Base-by-base conservation (phyloP, 2,329 filamentous ascomycete genomes). In the Paracamarosporium sp. region DNA sequence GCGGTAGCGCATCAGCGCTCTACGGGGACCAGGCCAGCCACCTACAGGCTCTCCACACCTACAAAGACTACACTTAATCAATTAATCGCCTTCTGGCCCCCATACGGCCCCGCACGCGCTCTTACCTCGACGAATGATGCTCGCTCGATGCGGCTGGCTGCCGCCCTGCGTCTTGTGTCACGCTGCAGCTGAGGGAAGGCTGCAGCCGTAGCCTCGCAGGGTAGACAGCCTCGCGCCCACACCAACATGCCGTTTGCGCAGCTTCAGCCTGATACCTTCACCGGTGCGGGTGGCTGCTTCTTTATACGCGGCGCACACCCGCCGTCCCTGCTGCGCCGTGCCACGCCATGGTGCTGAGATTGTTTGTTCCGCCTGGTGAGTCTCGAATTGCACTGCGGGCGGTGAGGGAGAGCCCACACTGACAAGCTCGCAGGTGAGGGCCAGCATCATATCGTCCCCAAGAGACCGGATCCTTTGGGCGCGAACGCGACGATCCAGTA, bases 401-500 rank as follows among this genome's bases (percentile, higher is more conserved):
- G n/a, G n/a, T 9, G 30, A 11, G 50, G 31, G 31, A 24, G 24
- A 22, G 33, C 35, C 25, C 22, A 28, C 31, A 28, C 57, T 65
- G 43, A 69, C 45, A n/a, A 22, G 13, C 17, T 4, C 6, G 1
- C 30, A 74, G 69, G 67, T 31, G 67, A 72, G 58, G 68, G 69
- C 27, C 64, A 73, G 50, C 64, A 71, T 15, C 47, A 53, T 5
- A 55, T 73, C 40, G 57, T 68, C 11, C 67, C 68, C 1, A 63
- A 62, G 46, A 61, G 69, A 7, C 66, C 69, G 11, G 70, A 72
- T 17, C 31, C 66, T 4, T 64, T 73, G 50, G 66, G 65, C 24
- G 70, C 70, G 11, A 71, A 72, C 55, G 62, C 69, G n/a, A 69
- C 69, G 43, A 60, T 67, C 9, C 67, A 68, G 46, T 67, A 67